phyloP scores from a whole-genome alignment of 306 rosid genomes.

The Erythrophleum fordii region DNA sequence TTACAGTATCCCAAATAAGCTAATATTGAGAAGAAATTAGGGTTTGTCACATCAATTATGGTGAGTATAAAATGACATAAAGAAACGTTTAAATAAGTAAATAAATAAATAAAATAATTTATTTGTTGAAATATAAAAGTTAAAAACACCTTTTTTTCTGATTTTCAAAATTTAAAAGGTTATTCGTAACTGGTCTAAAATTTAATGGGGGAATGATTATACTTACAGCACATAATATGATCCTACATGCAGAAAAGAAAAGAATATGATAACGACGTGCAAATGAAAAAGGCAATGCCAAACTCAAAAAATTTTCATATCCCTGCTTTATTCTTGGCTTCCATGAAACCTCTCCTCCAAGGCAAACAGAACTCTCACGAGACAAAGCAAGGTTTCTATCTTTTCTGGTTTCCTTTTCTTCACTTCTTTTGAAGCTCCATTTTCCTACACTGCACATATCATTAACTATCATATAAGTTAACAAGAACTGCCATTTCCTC shows the following conservation, averaged over 20 bases:
- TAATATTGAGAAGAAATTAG: too few species aligned
- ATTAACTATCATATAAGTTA: background rate
- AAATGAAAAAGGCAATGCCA: background rate
- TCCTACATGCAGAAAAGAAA: background rate
- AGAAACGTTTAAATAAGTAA: too few species aligned
- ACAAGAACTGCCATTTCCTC: background rate
- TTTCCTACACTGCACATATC: background rate
- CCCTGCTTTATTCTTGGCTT: slow-evolving; percentile 46
- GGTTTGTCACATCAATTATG: too few species aligned
- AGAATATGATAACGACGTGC: background rate
- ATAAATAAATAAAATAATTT: too few species aligned
- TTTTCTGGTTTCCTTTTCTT: background rate
- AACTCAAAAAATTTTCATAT: background rate
- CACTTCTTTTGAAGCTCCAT: background rate
- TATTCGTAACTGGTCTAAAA: too few species aligned
- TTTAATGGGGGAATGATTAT: too few species aligned
- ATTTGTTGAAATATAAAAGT: too few species aligned
- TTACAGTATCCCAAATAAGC: too few species aligned
- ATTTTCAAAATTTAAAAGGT: too few species aligned
- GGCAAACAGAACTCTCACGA: slow-evolving; percentile 37
- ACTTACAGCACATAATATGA: background rate
- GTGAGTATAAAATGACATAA: too few species aligned
- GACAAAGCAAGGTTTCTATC: slow-evolving; percentile 43
- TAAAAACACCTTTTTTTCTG: too few species aligned
- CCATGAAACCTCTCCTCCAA: slow-evolving; percentile 5